Percentiles rank a stretch among this genome's conserved stretches.
Evolutionary conservation across 139 green algal species (phyloP).

Genomic region (Closterium sp.): DNA sequence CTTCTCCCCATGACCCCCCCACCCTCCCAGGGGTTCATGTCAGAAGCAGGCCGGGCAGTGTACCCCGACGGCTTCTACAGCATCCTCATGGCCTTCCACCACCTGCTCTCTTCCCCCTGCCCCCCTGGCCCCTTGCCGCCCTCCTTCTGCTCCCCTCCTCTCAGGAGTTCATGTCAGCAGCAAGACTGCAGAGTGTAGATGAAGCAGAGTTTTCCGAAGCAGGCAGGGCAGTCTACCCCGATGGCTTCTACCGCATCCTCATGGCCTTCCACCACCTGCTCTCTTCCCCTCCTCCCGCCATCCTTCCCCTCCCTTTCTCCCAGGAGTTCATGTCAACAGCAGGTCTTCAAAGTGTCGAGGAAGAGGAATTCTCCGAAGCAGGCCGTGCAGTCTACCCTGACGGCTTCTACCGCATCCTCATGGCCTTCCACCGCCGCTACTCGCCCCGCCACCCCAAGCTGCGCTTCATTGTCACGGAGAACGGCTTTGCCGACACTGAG

Average conservation of each 20-base stretch:
- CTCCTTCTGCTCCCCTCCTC: not conserved
- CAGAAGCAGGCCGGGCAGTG: not conserved
- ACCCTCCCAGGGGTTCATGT: not conserved
- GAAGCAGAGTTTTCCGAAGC: not conserved
- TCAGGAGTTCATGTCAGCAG: not conserved
- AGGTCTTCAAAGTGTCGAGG: not conserved
- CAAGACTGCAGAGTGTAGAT: not conserved
- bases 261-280: not conserved
- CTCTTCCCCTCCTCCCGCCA: not conserved
- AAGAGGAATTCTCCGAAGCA: not conserved
- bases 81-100: conserved; percentile 25
- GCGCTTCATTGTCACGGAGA: conserved; percentile 28
- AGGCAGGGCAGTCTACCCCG: conserved; percentile 20
- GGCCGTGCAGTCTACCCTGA: conserved; percentile 31
- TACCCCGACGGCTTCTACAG: conserved; percentile 46
- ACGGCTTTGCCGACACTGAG: conserved; percentile 31
- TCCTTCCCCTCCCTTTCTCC: not conserved
- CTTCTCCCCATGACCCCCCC: not conserved
- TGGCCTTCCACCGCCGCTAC: conserved; percentile 24
- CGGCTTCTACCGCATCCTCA: conserved; percentile 39
- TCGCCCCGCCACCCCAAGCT: not conserved
- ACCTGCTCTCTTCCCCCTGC: not conserved
- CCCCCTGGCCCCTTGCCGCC: not conserved
- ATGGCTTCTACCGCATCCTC: conserved; percentile 43
- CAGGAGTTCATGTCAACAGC: not conserved